A percentile compares a stretch with the other conserved stretches of the same genome.
Conservation (phyloP, 1,139 yeast species). For the Meyerozyma guilliermondii region DNA sequence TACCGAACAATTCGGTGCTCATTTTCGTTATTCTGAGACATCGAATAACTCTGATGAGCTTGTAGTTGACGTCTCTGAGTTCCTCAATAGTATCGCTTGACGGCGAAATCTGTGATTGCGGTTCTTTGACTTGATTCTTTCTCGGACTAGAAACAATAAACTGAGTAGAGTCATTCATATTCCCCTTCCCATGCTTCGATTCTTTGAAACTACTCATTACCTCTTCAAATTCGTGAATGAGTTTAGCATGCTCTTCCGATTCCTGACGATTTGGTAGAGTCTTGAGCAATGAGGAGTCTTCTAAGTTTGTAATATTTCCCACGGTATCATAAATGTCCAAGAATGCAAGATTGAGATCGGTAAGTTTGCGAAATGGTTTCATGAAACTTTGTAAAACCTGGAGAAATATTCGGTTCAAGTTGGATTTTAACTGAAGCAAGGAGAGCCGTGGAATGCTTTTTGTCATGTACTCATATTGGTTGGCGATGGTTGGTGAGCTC, state of each 20-base stretch:
- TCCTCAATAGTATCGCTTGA: constrained; percentile 16
- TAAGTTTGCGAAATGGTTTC: constrained; percentile 27
- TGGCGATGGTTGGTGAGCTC: background rate
- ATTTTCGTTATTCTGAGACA: constrained; percentile 34
- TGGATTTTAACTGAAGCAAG: constrained; percentile 25
- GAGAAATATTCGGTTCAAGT: constrained; percentile 32
- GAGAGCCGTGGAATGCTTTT: constrained; percentile 23
- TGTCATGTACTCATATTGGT: background rate
- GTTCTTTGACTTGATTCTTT: constrained; percentile 13
- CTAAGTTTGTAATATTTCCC: constrained; percentile 18
- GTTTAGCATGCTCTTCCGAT: constrained; percentile 24
- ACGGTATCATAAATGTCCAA: constrained; percentile 25
- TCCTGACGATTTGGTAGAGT: constrained; percentile 27
- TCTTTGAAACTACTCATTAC: constrained; percentile 18
- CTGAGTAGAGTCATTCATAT: constrained; percentile 16
- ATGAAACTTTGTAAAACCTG: constrained; percentile 30
- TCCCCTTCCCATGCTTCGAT: constrained; percentile 7
- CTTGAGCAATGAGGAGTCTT: constrained; percentile 12
- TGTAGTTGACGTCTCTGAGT: constrained; percentile 34
- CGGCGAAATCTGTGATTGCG: constrained; percentile 2
- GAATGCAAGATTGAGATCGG: constrained; percentile 21
- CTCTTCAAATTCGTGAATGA: constrained; percentile 29
- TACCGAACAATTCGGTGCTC: constrained; percentile 23
- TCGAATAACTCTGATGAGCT: constrained; percentile 31
- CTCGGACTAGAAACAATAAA: constrained; percentile 39